Evolutionary conservation across 139 green algal species (phyloP).

Genomic region (Coelastrella sp.): DNA sequence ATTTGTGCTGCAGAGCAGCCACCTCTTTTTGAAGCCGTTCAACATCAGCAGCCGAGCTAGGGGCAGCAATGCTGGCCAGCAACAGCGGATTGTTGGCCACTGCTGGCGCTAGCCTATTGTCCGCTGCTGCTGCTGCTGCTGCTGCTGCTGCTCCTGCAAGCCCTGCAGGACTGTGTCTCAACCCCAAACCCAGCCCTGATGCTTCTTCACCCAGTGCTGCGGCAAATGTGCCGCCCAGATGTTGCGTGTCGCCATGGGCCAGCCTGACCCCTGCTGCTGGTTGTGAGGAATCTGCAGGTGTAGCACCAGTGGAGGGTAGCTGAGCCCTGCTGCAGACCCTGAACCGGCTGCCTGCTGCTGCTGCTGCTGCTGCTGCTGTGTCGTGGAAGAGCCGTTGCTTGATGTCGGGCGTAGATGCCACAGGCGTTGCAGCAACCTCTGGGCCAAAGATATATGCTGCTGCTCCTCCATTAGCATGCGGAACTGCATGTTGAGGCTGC

Average conservation of each 20-base stretch:
- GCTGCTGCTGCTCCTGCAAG: not conserved
- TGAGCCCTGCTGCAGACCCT: not conserved
- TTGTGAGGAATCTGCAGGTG: not conserved
- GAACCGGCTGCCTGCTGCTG: not conserved
- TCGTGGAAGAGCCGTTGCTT: not conserved
- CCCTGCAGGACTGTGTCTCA: conserved; percentile 12
- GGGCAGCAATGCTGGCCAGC: not conserved
- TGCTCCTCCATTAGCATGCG: not conserved
- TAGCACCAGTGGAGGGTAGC: not conserved
- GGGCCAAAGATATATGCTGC: not conserved
- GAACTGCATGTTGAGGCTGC: not conserved
- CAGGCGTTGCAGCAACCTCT: not conserved
- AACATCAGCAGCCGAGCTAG: not conserved
- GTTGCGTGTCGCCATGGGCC: not conserved
- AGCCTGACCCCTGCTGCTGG: not conserved
- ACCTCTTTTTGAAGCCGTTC: not conserved
- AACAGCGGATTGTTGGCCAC: not conserved
- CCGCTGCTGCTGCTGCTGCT: conserved; percentile 16
- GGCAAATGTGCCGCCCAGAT: not conserved
- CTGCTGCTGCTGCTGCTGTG: not conserved
- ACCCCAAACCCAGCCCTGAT: not conserved
- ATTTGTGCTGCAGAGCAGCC: not conserved
- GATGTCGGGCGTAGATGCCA: not conserved
- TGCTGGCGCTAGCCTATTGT: not conserved
- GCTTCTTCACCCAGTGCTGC: not conserved